phyloP scores from a whole-genome alignment of 2,329 filamentous ascomycete species.

The Fusarium odoratissimum region DNA sequence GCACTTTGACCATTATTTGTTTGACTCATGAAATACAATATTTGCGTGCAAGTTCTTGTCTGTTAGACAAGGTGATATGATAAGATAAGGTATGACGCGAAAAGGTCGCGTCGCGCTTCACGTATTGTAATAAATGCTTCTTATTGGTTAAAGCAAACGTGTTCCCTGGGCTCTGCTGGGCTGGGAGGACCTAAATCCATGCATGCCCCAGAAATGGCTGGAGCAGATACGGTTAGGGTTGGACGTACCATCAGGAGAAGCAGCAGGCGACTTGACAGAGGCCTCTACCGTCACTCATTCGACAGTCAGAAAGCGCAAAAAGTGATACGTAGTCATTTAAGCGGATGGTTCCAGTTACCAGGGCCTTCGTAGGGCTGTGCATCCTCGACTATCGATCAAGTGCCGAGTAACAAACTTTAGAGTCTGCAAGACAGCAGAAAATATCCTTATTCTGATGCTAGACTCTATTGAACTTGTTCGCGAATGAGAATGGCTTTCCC shows the following conservation, averaged over 20 bases:
- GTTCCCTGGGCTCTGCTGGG: too few species aligned
- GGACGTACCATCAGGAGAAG: neutral
- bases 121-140: fast-evolving
- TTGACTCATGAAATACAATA: too few species aligned
- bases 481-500: neutral
- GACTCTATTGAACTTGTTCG: neutral
- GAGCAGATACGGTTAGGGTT: too few species aligned
- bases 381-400: neutral
- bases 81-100: neutral
- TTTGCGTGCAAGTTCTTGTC: neutral
- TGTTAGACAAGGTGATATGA: neutral
- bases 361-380: neutral
- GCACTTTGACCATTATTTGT: neutral
- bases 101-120: neutral
- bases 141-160: neutral
- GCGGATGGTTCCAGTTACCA: neutral
- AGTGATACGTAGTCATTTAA: neutral
- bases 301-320: neutral
- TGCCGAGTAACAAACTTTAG: neutral
- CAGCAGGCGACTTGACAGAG: neutral
- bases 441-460: neutral
- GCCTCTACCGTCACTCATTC: neutral
- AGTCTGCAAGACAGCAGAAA: too few species aligned
- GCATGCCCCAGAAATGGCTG: neutral
- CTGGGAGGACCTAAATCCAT: neutral